Conservation (phyloP, 768 basidiomycete species). For the Suillus hirtellus region DNA sequence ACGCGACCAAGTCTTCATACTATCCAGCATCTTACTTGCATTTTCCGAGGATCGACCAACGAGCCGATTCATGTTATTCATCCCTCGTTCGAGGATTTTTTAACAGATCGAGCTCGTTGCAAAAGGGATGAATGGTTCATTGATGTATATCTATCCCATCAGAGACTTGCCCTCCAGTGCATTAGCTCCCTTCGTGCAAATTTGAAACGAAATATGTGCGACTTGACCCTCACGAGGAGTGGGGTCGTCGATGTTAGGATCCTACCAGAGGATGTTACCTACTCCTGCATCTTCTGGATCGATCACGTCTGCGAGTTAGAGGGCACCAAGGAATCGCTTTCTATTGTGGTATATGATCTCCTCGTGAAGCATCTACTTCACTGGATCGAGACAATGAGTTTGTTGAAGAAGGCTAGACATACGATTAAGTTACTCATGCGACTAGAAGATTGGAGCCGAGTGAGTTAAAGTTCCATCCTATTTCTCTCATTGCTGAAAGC, state of each 20-base stretch:
- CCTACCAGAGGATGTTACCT: constrained; percentile 28
- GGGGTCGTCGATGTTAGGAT: constrained; percentile 14
- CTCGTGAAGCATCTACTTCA: constrained; percentile 30
- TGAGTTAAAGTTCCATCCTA: constrained; percentile 13
- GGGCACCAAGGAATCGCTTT: constrained; percentile 10
- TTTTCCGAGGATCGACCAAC: constrained; percentile 28
- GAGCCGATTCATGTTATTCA: constrained; percentile 34
- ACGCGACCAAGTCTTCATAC: constrained; percentile 32
- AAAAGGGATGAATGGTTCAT: constrained; percentile 31
- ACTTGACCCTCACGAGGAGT: constrained; percentile 21
- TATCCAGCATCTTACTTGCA: constrained; percentile 26
- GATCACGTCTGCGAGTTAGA: constrained; percentile 27
- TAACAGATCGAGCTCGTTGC: constrained; percentile 32
- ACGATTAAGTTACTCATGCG: constrained; percentile 30
- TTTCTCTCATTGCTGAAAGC: background rate
- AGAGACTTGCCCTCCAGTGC: constrained; percentile 27
- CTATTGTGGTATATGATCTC: constrained; percentile 22
- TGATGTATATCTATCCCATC: constrained; percentile 23
- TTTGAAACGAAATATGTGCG: constrained; percentile 29
- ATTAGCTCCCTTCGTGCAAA: constrained; percentile 17
- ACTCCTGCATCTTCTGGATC: constrained; percentile 30
- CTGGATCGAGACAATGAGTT: constrained; percentile 36
- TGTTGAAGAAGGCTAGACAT: constrained; percentile 32
- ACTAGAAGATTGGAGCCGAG: constrained; percentile 29
- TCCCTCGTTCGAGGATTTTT: constrained; percentile 36